Evolutionary conservation across 306 rosid species (phyloP).

Genomic region (Benincasa hispida): DNA sequence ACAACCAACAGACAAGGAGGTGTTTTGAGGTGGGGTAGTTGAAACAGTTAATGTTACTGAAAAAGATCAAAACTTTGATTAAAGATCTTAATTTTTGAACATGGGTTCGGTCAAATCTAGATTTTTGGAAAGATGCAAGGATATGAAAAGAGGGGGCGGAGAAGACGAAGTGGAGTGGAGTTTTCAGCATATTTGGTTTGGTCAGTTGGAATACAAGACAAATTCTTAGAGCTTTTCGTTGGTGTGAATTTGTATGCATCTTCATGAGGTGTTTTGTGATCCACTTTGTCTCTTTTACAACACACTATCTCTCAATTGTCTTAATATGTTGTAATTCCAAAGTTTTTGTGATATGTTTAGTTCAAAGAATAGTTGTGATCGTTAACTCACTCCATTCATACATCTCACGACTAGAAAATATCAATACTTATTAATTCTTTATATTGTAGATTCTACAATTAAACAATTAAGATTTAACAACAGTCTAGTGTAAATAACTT

Average conservation of each 20-base stretch:
- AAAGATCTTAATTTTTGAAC: not conserved
- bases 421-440: too few species aligned
- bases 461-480: too few species aligned
- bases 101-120: not conserved
- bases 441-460: too few species aligned
- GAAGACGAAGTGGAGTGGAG: not conserved
- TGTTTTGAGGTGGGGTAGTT: not conserved
- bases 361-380: too few species aligned
- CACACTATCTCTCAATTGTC: not conserved
- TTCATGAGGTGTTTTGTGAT: not conserved
- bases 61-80: not conserved
- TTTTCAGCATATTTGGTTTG: not conserved
- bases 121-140: not conserved
- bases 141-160: not conserved
- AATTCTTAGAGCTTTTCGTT: not conserved
- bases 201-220: not conserved
- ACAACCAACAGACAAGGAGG: not conserved
- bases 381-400: too few species aligned
- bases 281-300: not conserved
- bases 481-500: too few species aligned
- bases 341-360: too few species aligned
- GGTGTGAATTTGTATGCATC: not conserved
- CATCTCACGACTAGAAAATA: too few species aligned
- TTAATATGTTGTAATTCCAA: not conserved
- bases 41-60: not conserved